Base-by-base conservation (phyloP, 169 alveolate genomes). In the Cryptosporidium sp. region DNA sequence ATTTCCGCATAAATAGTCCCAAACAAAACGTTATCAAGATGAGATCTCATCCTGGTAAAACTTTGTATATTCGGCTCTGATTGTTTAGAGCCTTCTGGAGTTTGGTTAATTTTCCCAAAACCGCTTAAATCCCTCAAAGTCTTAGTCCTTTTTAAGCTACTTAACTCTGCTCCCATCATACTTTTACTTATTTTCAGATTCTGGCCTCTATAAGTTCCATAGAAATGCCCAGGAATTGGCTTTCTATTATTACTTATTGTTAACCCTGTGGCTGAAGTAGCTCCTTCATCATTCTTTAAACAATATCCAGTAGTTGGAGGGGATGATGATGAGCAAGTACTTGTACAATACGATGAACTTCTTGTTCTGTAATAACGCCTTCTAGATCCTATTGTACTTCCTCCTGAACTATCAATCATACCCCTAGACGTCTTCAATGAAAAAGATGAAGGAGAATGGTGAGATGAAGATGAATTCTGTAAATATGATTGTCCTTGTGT, bases 11-110 rank as follows among this genome's bases (percentile, higher is more conserved):
- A 60, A 58, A 80, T 45, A 0, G 89, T 65, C 39, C 89, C 89
- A 62, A 80, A 80, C 33, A 80, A 53, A 16, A 80, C 89, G 23
- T 80, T 80, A n/a, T 80, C 89, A 21, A 80, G 45, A 31, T 80
- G 75, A 14, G 89, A 62, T 16, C 89, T 37, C 65, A 65, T 53
- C 12, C 89, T 37, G 6, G 53, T 44, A 53, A 80, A 80, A 62
- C 53, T 65, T 23, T 16, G 45, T 45, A 44, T 37, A 33, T 26
- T 65, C 18, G 62, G 70, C 9, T 72, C 85, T 23, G 69, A 26
- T 0, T 23, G 29, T 23, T n/a, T 45, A 18, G n/a, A 69, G 3
- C 37, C 45, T 44, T 69, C 84, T 3, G 84, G 39, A 1, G 52
- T 29, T 29, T 56, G 67, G n/a, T 56, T n/a, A n/a, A 37, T 45